Evolutionary conservation across 1,284 basidiomycete genomes (phyloP).

Genomic region (Abortiporus biennis): DNA sequence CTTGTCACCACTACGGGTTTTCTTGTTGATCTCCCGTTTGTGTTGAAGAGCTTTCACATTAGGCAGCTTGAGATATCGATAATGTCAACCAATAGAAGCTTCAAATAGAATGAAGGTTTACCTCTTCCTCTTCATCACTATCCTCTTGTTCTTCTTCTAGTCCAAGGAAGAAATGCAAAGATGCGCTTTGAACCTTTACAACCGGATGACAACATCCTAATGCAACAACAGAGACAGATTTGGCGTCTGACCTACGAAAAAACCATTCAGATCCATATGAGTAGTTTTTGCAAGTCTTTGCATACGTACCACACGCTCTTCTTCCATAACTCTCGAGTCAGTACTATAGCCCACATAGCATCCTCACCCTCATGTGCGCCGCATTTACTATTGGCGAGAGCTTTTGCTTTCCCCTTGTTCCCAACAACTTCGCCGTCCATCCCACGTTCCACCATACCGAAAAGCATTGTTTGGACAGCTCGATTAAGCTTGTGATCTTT

Average conservation of each 20-base stretch:
- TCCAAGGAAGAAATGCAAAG: conserved; percentile 96
- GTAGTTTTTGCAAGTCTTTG: too few species aligned
- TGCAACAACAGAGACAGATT: conserved; percentile 90
- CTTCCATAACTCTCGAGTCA: conserved; percentile 93
- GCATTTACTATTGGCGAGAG: conserved; percentile 30
- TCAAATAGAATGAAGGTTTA: conserved; percentile 32
- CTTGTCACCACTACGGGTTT: conserved; percentile 74
- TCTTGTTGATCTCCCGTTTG: conserved; percentile 84
- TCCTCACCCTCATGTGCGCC: conserved; percentile 64
- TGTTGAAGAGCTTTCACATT: conserved; percentile 77
- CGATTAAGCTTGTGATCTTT: conserved; percentile 97
- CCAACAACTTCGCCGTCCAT: conserved; percentile 77
- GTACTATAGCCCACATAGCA: conserved; percentile 96
- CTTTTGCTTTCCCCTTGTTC: conserved; percentile 72
- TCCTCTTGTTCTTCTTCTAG: conserved; percentile 57
- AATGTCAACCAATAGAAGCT: not conserved
- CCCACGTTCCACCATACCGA: conserved; percentile 92
- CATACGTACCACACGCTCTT: conserved; percentile 81
- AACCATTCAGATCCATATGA: too few species aligned
- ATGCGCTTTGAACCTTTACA: conserved; percentile 92
- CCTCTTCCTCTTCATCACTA: conserved; percentile 69
- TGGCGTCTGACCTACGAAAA: conserved; percentile 64
- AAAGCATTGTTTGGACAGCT: conserved; percentile 94
- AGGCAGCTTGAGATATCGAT: conserved; percentile 38
- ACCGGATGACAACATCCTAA: conserved; percentile 93